Base-by-base conservation (phyloP, 768 basidiomycete species). In the Panaeolus papilionaceus region DNA sequence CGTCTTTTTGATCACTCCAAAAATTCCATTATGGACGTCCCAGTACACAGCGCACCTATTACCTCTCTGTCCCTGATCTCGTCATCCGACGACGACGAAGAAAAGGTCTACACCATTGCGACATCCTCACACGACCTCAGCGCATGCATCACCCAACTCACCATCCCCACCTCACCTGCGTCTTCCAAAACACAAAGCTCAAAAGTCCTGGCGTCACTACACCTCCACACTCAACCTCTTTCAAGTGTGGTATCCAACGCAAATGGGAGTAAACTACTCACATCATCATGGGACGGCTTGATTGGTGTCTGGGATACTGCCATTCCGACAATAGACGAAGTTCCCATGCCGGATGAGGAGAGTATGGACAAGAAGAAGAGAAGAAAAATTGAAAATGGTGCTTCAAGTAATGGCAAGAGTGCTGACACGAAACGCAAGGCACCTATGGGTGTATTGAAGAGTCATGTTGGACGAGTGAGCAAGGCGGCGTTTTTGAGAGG, bases 201-300 rank as follows among this genome's bases (percentile, higher is more conserved):
- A 0, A 80, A 79, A 69, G 73, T 83, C 10, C 78, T 96, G 10
- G 88, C 94, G 12, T 90, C 92, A 0, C 83, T 98, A 2, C 89
- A 93, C 72, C 82, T 97, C 1, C 96, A 99, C 77, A 93, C 93
- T 2, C 86, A 87, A 0, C 89, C 95, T 0, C 79, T 98, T 39
- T 90, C 96, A 0, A 91, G 89, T 11, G 80, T 98, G 45, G 73
- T 88, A 0, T 76, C 90, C 0, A 87, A 88, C 66, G 40, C 76
- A 8, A 72, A 82, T 9, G 89, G 92, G 2, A 81, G 85, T 2
- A 86, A 89, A 67, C 80, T 99, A 18, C 81, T 99, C 39, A 95
- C 95, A 0, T 85, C 92, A 0, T 92, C 92, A 0, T 96, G 95
- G 95, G 96, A 99, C 73, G 84, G 87, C 9, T 82, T 95, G 16